Evolutionary conservation across 352 stramenopile genomes (phyloP).

Genomic region (Blastocystis sp.): DNA sequence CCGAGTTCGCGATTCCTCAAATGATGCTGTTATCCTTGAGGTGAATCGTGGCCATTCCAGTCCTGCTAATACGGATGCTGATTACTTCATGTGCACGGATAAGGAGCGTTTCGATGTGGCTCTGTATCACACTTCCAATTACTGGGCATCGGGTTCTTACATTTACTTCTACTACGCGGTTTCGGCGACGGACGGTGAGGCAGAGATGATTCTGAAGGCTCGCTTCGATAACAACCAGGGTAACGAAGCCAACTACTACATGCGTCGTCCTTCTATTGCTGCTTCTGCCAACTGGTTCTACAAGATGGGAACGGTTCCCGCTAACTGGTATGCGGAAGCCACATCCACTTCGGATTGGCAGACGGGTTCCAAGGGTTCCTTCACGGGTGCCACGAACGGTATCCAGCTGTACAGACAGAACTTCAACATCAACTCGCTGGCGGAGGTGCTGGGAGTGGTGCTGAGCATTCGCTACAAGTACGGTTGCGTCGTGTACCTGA

Average conservation of each 20-base stretch:
- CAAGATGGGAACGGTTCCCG: slow-evolving; percentile 34
- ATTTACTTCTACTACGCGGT: neutral
- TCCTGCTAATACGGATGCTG: neutral
- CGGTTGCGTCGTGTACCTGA: slow-evolving; percentile 25
- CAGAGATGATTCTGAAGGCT: neutral
- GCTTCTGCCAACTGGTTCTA: neutral
- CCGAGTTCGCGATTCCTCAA: neutral
- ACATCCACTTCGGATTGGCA: neutral
- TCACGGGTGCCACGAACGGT: neutral
- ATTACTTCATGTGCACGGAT: neutral
- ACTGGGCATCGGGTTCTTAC: neutral
- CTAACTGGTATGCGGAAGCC: neutral
- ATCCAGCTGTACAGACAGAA: slow-evolving; percentile 49
- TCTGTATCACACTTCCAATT: neutral
- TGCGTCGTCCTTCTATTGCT: neutral
- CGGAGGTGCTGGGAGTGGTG: neutral
- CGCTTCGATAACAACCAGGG: slow-evolving; percentile 8
- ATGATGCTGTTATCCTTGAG: neutral
- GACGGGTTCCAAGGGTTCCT: neutral
- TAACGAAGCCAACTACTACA: neutral
- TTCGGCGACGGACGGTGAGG: neutral
- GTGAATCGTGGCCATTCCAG: neutral
- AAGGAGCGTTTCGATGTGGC: neutral
- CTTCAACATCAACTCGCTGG: neutral
- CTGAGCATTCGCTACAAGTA: slow-evolving; percentile 20